phyloP scores from a whole-genome alignment of 768 basidiomycete genomes.

The Gyrodon lividus region DNA sequence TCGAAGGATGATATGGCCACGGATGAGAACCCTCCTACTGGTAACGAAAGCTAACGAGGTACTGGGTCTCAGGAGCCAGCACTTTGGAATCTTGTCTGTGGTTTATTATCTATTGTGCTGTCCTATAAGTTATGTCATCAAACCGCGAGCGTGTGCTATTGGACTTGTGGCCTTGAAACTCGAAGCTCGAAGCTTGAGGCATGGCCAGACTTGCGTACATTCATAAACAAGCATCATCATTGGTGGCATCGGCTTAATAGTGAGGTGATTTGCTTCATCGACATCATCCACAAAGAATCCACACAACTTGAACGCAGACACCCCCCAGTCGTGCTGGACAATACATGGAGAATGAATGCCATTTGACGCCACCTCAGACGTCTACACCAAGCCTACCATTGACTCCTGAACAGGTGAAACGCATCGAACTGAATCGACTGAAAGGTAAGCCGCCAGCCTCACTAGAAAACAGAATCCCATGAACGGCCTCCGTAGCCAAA shows the following conservation, averaged over 20 bases:
- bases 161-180: too few species aligned
- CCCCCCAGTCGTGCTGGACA: not conserved
- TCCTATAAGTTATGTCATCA: not conserved
- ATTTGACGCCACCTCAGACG: constrained; percentile 3
- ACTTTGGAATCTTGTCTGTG: not conserved
- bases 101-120: not conserved
- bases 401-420: constrained; percentile 68
- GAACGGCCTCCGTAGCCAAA: constrained; percentile 53
- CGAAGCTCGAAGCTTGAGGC: too few species aligned
- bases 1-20: constrained; percentile 26
- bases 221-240: too few species aligned
- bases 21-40: constrained; percentile 18
- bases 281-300: too few species aligned
- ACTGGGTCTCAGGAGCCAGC: not conserved
- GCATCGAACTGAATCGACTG: constrained; percentile 76
- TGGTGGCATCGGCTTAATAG: too few species aligned
- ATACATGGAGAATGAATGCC: not conserved
- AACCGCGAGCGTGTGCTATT: too few species aligned
- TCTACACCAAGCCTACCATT: constrained; percentile 30
- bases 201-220: too few species aligned
- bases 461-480: not conserved
- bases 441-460: constrained; percentile 47
- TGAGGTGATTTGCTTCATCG: too few species aligned
- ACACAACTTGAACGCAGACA: too few species aligned
- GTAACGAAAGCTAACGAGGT: constrained; percentile 4